Evolutionary conservation across 1,284 basidiomycete genomes (phyloP).

Genomic region (Rugosomyces carneus): DNA sequence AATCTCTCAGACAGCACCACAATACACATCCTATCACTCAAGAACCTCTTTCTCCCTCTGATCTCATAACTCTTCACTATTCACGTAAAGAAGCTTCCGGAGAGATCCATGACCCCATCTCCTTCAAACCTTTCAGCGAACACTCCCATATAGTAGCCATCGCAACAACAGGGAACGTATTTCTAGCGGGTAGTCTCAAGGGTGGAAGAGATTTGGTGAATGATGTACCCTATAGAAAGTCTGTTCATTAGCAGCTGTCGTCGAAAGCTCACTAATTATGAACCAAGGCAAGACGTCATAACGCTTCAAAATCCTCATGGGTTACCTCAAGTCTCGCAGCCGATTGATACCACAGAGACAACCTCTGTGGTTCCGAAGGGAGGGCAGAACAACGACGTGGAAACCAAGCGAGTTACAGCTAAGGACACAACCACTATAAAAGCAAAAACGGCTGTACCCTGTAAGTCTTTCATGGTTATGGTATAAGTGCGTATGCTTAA

Average conservation of each 20-base stretch:
- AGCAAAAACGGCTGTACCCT: constrained; percentile 55
- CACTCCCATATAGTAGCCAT: constrained; percentile 90
- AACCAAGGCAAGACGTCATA: constrained; percentile 76
- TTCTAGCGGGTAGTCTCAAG: constrained; percentile 85
- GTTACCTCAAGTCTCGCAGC: constrained; percentile 49
- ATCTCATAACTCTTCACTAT: constrained; percentile 89
- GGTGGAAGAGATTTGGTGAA: constrained; percentile 81
- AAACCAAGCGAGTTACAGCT: constrained; percentile 9
- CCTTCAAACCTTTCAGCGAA: constrained; percentile 88
- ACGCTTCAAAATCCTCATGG: constrained; percentile 88
- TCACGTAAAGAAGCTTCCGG: constrained; percentile 70
- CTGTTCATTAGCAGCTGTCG: constrained; percentile 2
- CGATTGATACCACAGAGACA: constrained; percentile 27
- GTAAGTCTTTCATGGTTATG: constrained; percentile 33
- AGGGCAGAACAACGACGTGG: constrained; percentile 20
- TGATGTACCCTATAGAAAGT: constrained; percentile 86
- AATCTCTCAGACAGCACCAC: constrained; percentile 54
- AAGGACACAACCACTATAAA: constrained; percentile 35
- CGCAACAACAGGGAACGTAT: constrained; percentile 89
- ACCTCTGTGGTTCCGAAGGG: constrained; percentile 27
- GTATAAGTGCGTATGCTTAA: background rate
- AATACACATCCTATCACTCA: constrained; percentile 86
- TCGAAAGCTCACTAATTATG: constrained; percentile 1
- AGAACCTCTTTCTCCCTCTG: constrained; percentile 67
- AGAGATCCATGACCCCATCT: constrained; percentile 86